A percentile compares a stretch with the other conserved stretches of the same genome.
Evolutionary conservation across 2,329 filamentous ascomycete genomes (phyloP).

Genomic region (Alternaria incomplexa): DNA sequence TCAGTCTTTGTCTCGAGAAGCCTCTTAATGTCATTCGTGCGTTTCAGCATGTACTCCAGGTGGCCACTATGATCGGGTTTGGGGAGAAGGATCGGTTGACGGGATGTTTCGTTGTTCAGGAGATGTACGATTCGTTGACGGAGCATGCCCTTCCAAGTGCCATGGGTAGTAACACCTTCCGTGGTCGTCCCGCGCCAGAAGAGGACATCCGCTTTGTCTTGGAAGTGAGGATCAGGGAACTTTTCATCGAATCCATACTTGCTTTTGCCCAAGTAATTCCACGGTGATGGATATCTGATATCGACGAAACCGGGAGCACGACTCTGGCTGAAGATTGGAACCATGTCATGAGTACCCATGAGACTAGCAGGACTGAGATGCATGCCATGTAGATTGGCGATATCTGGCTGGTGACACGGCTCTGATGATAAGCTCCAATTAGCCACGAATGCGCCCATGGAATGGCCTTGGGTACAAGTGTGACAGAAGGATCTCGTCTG

Average conservation of each 20-base stretch:
- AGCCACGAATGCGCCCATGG: constrained; percentile 68
- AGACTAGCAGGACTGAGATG: constrained; percentile 69
- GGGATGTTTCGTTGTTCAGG: constrained; percentile 39
- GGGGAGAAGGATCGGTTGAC: constrained; percentile 41
- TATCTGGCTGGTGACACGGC: constrained; percentile 78
- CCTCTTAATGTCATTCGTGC: constrained; percentile 60
- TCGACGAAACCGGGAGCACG: constrained; percentile 77
- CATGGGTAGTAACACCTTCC: constrained; percentile 59
- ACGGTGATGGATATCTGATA: constrained; percentile 72
- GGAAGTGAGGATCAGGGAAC: constrained; percentile 62
- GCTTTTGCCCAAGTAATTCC: constrained; percentile 67
- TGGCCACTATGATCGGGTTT: constrained; percentile 58
- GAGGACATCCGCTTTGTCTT: constrained; percentile 67
- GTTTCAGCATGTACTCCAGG: constrained; percentile 64
- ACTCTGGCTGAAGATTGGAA: constrained; percentile 77
- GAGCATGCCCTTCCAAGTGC: constrained; percentile 70
- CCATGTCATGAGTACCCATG: constrained; percentile 67
- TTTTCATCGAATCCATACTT: constrained; percentile 59
- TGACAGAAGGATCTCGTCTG: constrained; percentile 69
- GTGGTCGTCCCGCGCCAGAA: constrained; percentile 76
- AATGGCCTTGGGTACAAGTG: constrained; percentile 68
- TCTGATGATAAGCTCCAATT: constrained; percentile 71
- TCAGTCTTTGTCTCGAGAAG: constrained; percentile 58
- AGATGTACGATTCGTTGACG: constrained; percentile 76
- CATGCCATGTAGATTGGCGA: constrained; percentile 75